Percentiles rank a stretch among this genome's conserved stretches.
Evolutionary conservation across 2,329 filamentous ascomycete genomes (phyloP).

Genomic region (Chaetoscypha palmicola): DNA sequence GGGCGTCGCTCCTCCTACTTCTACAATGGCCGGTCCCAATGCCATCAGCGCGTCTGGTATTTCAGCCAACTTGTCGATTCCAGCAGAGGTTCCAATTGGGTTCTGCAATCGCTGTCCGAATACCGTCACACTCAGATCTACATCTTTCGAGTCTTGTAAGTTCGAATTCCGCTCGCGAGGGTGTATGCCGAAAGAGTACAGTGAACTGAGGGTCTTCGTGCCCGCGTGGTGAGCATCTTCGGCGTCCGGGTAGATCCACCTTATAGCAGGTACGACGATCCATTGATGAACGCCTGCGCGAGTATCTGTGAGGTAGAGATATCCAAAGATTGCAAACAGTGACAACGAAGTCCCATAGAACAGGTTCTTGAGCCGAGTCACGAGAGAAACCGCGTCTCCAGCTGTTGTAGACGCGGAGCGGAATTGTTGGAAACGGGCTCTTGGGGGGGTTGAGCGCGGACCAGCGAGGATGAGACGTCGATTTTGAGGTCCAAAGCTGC

Average conservation of each 20-base stretch:
- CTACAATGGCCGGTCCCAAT: slow-evolving; percentile 78
- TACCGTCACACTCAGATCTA: slow-evolving; percentile 45
- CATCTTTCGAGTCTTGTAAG: slow-evolving; percentile 24
- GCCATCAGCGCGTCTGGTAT: slow-evolving; percentile 80
- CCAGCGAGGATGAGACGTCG: slow-evolving; percentile 10
- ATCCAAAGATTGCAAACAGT: slow-evolving; percentile 41
- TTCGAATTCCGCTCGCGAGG: slow-evolving; percentile 61
- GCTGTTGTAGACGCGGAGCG: slow-evolving; percentile 20
- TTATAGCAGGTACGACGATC: slow-evolving; percentile 58
- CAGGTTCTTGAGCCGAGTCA: slow-evolving; percentile 41
- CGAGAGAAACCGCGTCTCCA: slow-evolving; percentile 30
- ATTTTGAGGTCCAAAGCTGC: slow-evolving; percentile 10
- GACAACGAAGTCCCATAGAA: slow-evolving; percentile 48
- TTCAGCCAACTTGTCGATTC: slow-evolving; percentile 89
- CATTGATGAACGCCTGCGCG: slow-evolving; percentile 64
- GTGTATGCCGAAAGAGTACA: slow-evolving; percentile 70
- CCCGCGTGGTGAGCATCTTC: slow-evolving; percentile 89
- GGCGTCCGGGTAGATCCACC: slow-evolving; percentile 62
- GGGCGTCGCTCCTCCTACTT: slow-evolving; percentile 87
- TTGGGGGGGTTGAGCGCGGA: slow-evolving; percentile 9
- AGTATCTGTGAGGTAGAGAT: slow-evolving; percentile 69
- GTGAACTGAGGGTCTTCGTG: slow-evolving; percentile 60
- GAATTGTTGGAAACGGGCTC: slow-evolving; percentile 6
- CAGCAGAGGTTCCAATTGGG: slow-evolving; percentile 90
- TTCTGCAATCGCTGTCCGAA: slow-evolving; percentile 75